Base-by-base conservation (phyloP, 352 stramenopile species). In the Pythium biforme region DNA sequence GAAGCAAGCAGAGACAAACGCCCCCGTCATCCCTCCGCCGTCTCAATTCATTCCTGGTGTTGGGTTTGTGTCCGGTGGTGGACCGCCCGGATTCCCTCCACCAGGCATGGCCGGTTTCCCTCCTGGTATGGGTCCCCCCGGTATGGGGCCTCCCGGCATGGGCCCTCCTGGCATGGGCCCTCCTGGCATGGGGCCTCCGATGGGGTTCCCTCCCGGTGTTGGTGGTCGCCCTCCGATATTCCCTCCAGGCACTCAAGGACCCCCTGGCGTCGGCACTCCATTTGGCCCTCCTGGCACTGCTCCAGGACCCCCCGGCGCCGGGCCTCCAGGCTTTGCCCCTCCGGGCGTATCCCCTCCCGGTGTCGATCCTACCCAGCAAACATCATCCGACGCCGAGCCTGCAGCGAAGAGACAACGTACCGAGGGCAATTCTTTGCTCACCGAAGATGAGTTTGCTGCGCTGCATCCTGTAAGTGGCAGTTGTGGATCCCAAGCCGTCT, bases 381-480 rank as follows among this genome's bases (percentile, higher is more conserved):
- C 55, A 61, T 40, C 23, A 48, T 81, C 75, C 20, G 55, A 61
- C 10, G 27, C 63, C 11, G 80, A 93, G 49, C 88, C 83, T 56
- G 70, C 70, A 50, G 48, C 83, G 3, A 95, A 95, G 62, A 76
- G 86, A 39, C 83, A 93, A 49, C 81, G 84, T 33, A 88, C 77
- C 17, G 80, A 91, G 51, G 76, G 60, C 0, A 62, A 70, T 2
- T 82, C 74, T 1, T 64, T 96, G 47, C 48, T 96, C n/a, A 77
- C 88, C 0, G 88, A 94, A 54, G 75, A 83, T 19, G 88, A 94
- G 54, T 96, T 94, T 65, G 83, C 82, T 25, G 70, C 71, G 9
- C 59, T 81, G 49, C 82, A 92, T 76, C 84, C 84, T 59, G 86
- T 93, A 79, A 12, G 73, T 74, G 41, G 43, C 26, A 53, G 59